Evolutionary conservation across 2,329 filamentous ascomycete genomes (phyloP), one percentile per base, ranked within the genome.

Genomic region (Amauroascus verrucosus): DNA sequence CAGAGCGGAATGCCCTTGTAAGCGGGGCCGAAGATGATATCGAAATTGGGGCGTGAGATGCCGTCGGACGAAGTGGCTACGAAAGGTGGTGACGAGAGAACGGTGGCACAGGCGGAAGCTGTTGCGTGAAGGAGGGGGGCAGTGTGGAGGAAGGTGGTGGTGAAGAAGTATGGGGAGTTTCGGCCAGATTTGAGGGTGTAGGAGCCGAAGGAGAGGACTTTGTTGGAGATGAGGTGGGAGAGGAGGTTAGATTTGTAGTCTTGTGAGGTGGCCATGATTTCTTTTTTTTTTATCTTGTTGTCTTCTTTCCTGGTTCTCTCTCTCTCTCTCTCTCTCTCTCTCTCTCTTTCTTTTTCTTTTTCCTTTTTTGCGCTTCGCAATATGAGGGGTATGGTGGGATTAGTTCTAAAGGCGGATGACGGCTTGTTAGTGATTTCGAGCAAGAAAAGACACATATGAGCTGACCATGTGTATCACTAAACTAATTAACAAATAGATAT

Each of bases 1-100:
- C 86, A 86, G n/a, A 97, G 80, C 1, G 90, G 88, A 59, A 97
- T 95, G 43, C 93, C 93, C 75, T 97, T 98, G 78, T 97, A 98
- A 8, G 93, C 91, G 2, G 93, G 91, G 59, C 81, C 90, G 70
- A 97, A 97, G 64, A 97, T 77, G 62, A 97, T 79, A 67, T 97
- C 91, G 69, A 94, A 81, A 58, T 75, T 71, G 59, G 79, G 78
- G 46, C 61, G 65, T 32, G 61, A 59, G 54, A 63, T 62, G n/a
- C 70, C 65, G 45, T 60, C 51, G 49, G 56, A 56, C 2, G 40
- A 13, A 20, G 35, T 51, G 62, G 74, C 56, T 52, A 55, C 53
- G 56, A 61, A 35, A 53, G 63, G 58, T 16, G 51, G 47, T 3
- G 54, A 54, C n/a, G 56, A 56, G 18, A 60, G 48, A 16, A 57